Evolutionary conservation across 768 basidiomycete genomes (phyloP).

Genomic region (Leccinellum albellum): DNA sequence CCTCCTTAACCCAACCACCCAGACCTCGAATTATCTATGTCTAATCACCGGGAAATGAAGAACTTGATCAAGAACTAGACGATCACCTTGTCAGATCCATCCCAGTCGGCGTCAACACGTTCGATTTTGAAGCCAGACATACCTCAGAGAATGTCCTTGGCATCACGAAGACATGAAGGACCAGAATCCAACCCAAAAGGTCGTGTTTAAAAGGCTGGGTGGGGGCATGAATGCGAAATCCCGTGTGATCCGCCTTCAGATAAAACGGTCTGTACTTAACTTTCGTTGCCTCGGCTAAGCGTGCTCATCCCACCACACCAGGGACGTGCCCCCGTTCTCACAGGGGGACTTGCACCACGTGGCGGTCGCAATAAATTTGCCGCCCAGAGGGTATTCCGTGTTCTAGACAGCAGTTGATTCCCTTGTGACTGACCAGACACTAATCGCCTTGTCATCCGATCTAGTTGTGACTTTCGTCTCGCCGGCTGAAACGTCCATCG

Average conservation of each 20-base stretch:
- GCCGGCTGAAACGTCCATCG: no score
- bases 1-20: background rate
- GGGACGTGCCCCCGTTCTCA: constrained; percentile 62
- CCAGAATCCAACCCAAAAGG: constrained; percentile 60
- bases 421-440: no score
- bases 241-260: constrained; percentile 88
- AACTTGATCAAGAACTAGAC: constrained; percentile 95
- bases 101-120: constrained; percentile 94
- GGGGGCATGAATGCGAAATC: constrained; percentile 90
- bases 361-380: no score
- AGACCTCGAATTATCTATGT: constrained; percentile 99
- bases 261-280: constrained; percentile 62
- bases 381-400: no score
- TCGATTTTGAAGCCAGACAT: constrained; percentile 96
- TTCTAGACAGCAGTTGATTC: no score
- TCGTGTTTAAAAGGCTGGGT: constrained; percentile 74
- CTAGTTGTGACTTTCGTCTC: no score
- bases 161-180: constrained; percentile 87
- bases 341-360: no score
- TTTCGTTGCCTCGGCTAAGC: background rate
- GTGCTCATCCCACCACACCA: constrained; percentile 23
- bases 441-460: no score
- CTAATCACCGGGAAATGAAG: constrained; percentile 85
- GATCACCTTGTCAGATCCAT: constrained; percentile 97
- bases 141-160: constrained; percentile 86